These are phyloP conservation scores for Colletotrichum endophyticum DNA, from an alignment of 2,329 filamentous ascomycete species.

Conservation along the genomic window DNA sequence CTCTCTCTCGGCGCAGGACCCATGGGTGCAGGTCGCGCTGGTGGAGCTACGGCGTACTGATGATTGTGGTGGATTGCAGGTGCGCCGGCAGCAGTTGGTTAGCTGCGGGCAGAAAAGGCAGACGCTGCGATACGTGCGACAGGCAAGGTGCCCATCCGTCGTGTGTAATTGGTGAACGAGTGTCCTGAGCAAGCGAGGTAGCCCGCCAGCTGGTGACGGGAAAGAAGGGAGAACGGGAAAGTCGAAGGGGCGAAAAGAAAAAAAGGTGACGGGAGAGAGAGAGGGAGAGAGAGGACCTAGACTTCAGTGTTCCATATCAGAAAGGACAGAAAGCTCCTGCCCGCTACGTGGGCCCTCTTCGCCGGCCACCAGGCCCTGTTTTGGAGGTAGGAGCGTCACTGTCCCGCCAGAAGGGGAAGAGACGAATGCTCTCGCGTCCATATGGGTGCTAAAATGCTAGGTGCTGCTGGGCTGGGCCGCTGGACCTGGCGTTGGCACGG, in stretches of 20 bases:
- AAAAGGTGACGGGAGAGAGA: not conserved
- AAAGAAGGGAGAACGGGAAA: not conserved
- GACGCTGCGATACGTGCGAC: not conserved
- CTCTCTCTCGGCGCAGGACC: not conserved
- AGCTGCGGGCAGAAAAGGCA: not conserved
- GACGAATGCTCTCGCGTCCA: not conserved
- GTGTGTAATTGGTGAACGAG: not conserved
- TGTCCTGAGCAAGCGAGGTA: not conserved
- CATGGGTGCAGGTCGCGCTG: not conserved
- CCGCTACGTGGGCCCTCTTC: not conserved
- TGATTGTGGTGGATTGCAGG: not conserved
- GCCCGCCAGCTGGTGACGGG: not conserved
- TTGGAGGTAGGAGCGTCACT: conserved; percentile 18
- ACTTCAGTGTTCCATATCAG: not conserved
- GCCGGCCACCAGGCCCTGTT: conserved; percentile 11
- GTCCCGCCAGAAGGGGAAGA: not conserved
- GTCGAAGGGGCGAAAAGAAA: not conserved
- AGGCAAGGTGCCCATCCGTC: not conserved
- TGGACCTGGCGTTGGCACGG: conserved; percentile 13
- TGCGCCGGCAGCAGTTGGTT: not conserved
- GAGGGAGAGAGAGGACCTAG: not conserved
- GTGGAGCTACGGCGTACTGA: not conserved
- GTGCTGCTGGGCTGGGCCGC: not conserved
- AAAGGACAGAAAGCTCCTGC: not conserved
- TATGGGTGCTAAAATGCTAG: not conserved